Conservation (phyloP, 2,329 filamentous ascomycete species). For the Xylogone sp. region DNA sequence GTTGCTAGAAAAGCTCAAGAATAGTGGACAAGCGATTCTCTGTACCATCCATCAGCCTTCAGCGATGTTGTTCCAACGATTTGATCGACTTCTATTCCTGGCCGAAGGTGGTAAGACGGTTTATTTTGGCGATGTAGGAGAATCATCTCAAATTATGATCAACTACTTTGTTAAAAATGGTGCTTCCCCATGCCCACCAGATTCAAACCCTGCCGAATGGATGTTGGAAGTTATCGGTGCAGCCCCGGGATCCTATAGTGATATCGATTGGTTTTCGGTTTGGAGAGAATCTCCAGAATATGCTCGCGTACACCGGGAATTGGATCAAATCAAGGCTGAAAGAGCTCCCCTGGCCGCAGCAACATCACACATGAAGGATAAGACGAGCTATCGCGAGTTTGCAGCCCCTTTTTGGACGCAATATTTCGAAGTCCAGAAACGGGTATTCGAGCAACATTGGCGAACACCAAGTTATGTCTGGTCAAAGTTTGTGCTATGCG, state of each 20-base stretch:
- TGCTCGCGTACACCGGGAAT: slow-evolving; percentile 35
- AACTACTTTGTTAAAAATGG: slow-evolving; percentile 73
- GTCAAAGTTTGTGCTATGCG: slow-evolving; percentile 19
- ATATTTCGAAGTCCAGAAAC: slow-evolving; percentile 47
- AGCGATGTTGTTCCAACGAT: slow-evolving; percentile 87
- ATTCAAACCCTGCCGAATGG: slow-evolving; percentile 81
- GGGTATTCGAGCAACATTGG: slow-evolving; percentile 62
- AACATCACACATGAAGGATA: slow-evolving; percentile 19
- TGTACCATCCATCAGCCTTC: slow-evolving; percentile 96
- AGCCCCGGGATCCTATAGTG: slow-evolving; percentile 54
- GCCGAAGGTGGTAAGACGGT: slow-evolving; percentile 72
- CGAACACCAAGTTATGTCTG: slow-evolving; percentile 56
- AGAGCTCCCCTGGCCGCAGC: slow-evolving; percentile 32
- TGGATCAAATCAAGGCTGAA: slow-evolving; percentile 44
- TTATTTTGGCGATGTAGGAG: slow-evolving; percentile 77
- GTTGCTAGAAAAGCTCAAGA: slow-evolving; percentile 82
- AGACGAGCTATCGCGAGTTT: slow-evolving; percentile 54
- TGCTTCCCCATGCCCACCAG: slow-evolving; percentile 56
- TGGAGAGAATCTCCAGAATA: slow-evolving; percentile 53
- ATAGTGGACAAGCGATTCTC: slow-evolving; percentile 83
- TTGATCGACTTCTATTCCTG: slow-evolving; percentile 75
- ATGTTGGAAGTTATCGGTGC: slow-evolving; percentile 62
- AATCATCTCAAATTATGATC: slow-evolving; percentile 63
- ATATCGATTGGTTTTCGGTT: slow-evolving; percentile 59
- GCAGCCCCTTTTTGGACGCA: slow-evolving; percentile 57